Evolutionary conservation across 169 alveolate species (phyloP).

Genomic region (Fabrea salina): DNA sequence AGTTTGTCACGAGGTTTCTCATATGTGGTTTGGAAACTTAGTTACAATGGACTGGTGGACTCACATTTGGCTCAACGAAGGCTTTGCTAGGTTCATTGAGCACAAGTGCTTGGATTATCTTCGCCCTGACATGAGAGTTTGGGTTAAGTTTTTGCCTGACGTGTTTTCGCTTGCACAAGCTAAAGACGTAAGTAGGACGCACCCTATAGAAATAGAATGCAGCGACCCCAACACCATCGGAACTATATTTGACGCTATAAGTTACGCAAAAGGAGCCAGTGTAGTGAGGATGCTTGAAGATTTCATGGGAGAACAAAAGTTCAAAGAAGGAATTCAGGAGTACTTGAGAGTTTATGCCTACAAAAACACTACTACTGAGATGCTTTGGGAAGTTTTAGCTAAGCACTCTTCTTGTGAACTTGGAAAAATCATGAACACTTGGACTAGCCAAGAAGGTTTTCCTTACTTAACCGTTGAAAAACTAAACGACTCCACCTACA

Average conservation of each 20-base stretch:
- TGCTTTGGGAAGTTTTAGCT: not conserved
- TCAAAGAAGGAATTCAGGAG: not conserved
- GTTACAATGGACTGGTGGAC: conserved; percentile 91
- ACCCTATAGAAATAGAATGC: not conserved
- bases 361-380: not conserved
- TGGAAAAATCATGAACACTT: not conserved
- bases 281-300: conserved; percentile 10
- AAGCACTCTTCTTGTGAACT: not conserved
- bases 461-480: not conserved
- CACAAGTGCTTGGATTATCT: conserved; percentile 46
- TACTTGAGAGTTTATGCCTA: not conserved
- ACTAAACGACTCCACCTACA: not conserved
- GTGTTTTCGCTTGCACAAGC: not conserved
- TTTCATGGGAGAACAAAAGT: not conserved
- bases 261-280: conserved; percentile 27
- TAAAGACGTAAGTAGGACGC: not conserved
- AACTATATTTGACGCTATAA: not conserved
- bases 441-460: not conserved
- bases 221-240: not conserved
- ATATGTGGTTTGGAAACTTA: conserved; percentile 89
- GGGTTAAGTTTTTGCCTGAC: not conserved
- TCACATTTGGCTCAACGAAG: conserved; percentile 90
- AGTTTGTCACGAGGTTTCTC: conserved; percentile 86
- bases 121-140: not conserved
- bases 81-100: conserved; percentile 73